Evolutionary conservation across 768 basidiomycete species (phyloP), one percentile per base, ranked within the genome.

Genomic region (Polyporus arcularius): DNA sequence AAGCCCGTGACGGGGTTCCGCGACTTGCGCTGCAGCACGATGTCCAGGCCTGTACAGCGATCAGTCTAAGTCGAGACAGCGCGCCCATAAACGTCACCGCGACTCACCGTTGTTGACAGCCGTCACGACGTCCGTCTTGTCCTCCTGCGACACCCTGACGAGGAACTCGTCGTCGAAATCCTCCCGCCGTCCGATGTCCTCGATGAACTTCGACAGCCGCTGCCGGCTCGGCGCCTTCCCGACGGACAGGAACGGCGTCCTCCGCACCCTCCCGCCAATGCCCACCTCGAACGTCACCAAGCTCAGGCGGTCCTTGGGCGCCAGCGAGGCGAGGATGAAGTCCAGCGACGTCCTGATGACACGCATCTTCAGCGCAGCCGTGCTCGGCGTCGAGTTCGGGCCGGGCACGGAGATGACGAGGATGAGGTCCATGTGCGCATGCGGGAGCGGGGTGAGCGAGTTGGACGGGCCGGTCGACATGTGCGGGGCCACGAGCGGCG

Each of bases 51-150:
- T 91, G 66, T 10, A n/a, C 8, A 53, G 15, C n/a, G 18, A 42
- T 15, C 18, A 49, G 1, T 30, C 52, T n/a, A 10, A 28, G 46
- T 48, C 18, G 10, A 26, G 46, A 48, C 46, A 30, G 26, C 7
- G 31, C 41, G 21, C 32, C 48, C 35, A 43, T 16, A 14, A 16
- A 49, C 12, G 30, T 26, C 53, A 45, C 26, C 31, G 40, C n/a
- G 16, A 68, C 70, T 31, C 55, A 88, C 92, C 94, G 68, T 96
- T 89, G 72, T 99, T 99, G 58, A 98, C 93, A n/a, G 96, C 97
- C 11, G 96, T 96, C 26, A 98, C 94, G 16, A 99, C 96, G 73
- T 97, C 96, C 30, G 93, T 93, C 75, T 95, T 92, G 75, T 98
- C 96, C 16, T 98, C 96, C 70, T 89, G 89, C 60, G 85, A 85